These are phyloP conservation scores for Byssochlamys sp. DNA, from an alignment of 2,329 filamentous ascomycete genomes.

Conservation along the genomic window DNA sequence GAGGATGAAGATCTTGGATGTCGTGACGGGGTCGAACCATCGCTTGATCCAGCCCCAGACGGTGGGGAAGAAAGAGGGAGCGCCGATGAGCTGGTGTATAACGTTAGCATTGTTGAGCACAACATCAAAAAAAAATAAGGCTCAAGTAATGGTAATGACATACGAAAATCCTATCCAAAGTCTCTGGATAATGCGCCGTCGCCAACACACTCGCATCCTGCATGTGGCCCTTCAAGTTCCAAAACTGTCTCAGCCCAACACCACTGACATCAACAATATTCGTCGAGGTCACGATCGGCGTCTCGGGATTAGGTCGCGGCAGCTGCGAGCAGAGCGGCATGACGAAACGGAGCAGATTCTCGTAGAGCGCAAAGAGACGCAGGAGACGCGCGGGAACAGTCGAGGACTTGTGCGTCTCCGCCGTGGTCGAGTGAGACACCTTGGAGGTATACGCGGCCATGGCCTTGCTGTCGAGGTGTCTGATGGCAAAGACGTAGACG, in stretches of 20 bases:
- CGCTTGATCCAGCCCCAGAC: conserved; percentile 89
- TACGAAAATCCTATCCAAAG: conserved; percentile 69
- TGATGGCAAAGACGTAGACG: conserved; percentile 82
- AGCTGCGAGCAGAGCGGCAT: conserved; percentile 76
- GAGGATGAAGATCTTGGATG: conserved; percentile 92
- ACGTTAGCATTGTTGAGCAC: conserved; percentile 2
- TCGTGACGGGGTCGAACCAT: conserved; percentile 89
- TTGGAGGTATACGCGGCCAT: conserved; percentile 62
- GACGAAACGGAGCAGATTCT: conserved; percentile 79
- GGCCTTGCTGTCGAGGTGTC: conserved; percentile 70
- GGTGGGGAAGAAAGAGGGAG: conserved; percentile 80
- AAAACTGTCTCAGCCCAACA: conserved; percentile 85
- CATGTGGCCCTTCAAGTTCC: conserved; percentile 90
- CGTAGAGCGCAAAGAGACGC: conserved; percentile 83
- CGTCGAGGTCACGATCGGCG: conserved; percentile 83
- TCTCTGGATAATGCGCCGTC: conserved; percentile 91
- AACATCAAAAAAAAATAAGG: no score
- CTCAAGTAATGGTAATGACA: conserved; percentile 9
- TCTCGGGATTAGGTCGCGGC: conserved; percentile 61
- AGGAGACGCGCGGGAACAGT: conserved; percentile 61
- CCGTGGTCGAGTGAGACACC: conserved; percentile 39
- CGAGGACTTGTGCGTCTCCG: conserved; percentile 50
- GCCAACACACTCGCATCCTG: conserved; percentile 80
- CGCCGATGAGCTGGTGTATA: conserved; percentile 61
- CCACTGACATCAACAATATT: conserved; percentile 90